Evolutionary conservation across 257 asterid genomes (phyloP).

Genomic region (Eucommia ulmoides): DNA sequence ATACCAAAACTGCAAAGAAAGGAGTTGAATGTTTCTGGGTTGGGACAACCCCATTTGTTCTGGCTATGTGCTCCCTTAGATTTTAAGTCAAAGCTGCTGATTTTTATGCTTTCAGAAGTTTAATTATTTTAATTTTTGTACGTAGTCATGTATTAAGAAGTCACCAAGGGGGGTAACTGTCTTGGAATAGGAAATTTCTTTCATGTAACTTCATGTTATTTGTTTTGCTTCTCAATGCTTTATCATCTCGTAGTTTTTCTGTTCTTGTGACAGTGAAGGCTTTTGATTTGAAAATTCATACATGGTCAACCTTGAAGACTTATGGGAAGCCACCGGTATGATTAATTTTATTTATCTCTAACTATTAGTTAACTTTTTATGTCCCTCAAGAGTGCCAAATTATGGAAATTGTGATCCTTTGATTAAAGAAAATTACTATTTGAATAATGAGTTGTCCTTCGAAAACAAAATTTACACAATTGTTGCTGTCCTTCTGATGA

Average conservation of each 20-base stretch:
- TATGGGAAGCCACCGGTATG: conserved; percentile 93
- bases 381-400: no score
- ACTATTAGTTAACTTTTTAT: no score
- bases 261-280: conserved; percentile 61
- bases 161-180: no score
- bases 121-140: no score
- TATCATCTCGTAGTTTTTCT: not conserved
- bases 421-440: no score
- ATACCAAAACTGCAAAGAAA: not conserved
- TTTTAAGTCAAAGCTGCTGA: not conserved
- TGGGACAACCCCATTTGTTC: not conserved
- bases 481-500: no score
- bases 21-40: not conserved
- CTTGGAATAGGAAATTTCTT: no score
- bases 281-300: conserved; percentile 68
- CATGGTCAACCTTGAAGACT: conserved; percentile 90
- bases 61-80: not conserved
- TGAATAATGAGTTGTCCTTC: no score
- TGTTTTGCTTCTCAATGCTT: conserved; percentile 13
- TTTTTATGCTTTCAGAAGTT: not conserved
- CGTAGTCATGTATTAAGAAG: no score
- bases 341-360: no score
- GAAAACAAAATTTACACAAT: no score
- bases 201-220: conserved; percentile 7
- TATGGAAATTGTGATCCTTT: no score